Evolutionary conservation across 208 protist genomes (phyloP), one percentile per base, ranked within the genome.

Genomic region (Leptomonas seymouri): DNA sequence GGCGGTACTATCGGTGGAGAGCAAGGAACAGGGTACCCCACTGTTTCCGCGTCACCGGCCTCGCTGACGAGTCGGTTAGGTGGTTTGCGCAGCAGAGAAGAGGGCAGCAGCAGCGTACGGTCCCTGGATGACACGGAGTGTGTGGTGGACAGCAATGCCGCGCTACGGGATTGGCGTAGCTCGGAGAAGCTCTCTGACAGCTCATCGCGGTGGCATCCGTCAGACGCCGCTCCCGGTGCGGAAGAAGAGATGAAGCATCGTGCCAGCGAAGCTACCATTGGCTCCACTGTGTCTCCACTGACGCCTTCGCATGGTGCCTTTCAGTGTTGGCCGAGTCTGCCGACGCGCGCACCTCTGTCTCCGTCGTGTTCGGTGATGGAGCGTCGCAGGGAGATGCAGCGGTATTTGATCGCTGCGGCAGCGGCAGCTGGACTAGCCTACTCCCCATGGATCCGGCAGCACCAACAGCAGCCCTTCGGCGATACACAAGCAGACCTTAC

Each of bases 171-270:
- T 16, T 2, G 18, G 44, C 16, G 16, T 27, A 21, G 6, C 21
- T n/a, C 39, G 41, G 60, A 66, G 30, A 50, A 64, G 45, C 34
- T 59, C 6, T 50, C 28, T 1, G 46, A 55, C 3, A 59, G 6
- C 2, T 41, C 54, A 18, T 25, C 54, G 30, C 64, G 70, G 70
- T 75, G 70, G 70, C 18, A n/a, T 23, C 45, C 50, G n/a, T 64
- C 25, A 8, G 12, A n/a, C 0, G 23, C 39, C 20, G 7, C 27
- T 14, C 1, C 23, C n/a, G 25, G 44, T 16, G 44, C 6, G 44
- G 44, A n/a, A 4, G 44, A 48, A n/a, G n/a, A n/a, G n/a, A n/a
- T n/a, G n/a, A n/a, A n/a, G n/a, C n/a, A n/a, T n/a, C n/a, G n/a
- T n/a, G n/a, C n/a, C n/a, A n/a, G n/a, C n/a, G n/a, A n/a, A n/a